A percentile compares a stretch with the other conserved stretches of the same genome.
These are phyloP conservation scores for Sphagnurus paluster DNA, from an alignment of 1,284 basidiomycete genomes.

Conservation along the genomic window DNA sequence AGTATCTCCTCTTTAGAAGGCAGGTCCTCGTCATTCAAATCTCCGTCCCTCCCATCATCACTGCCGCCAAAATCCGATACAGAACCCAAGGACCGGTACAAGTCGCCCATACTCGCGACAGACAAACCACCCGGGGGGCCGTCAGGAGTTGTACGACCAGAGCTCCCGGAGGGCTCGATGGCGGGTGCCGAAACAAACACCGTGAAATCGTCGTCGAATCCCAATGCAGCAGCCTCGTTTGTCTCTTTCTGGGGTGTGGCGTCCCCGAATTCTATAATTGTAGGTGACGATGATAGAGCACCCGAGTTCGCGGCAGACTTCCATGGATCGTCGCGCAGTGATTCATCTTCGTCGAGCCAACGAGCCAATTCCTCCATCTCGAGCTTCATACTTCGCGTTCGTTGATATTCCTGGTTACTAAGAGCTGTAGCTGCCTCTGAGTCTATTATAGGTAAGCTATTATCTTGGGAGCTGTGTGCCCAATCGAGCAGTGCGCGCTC, in stretches of 20 bases:
- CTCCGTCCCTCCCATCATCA: constrained; percentile 20
- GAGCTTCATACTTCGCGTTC: constrained; percentile 35
- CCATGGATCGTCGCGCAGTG: constrained; percentile 35
- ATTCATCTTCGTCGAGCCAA: constrained; percentile 56
- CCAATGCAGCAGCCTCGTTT: constrained; percentile 21
- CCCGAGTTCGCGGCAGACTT: constrained; percentile 22
- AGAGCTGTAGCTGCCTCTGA: constrained; percentile 18
- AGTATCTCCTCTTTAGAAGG: constrained; percentile 25
- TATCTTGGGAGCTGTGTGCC: constrained; percentile 26
- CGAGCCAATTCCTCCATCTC: constrained; percentile 60
- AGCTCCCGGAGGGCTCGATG: constrained; percentile 8
- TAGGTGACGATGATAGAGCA: constrained; percentile 25
- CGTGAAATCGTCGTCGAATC: constrained; percentile 80
- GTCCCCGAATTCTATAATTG: constrained; percentile 18
- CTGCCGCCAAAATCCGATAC: constrained; percentile 28
- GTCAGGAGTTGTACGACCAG: constrained; percentile 17
- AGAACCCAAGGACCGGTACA: constrained; percentile 27
- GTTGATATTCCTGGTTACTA: constrained; percentile 14
- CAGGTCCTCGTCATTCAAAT: constrained; percentile 19
- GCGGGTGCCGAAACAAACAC: constrained; percentile 64
- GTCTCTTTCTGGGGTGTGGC: constrained; percentile 13
- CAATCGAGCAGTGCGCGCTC: constrained; percentile 25
- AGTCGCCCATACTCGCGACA: constrained; percentile 9
- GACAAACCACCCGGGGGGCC: constrained; percentile 5
- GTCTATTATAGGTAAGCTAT: constrained; percentile 18